Percentiles rank a stretch among this genome's conserved stretches.
phyloP scores from a whole-genome alignment of 352 stramenopile species.

The Phytophthora brassicae region DNA sequence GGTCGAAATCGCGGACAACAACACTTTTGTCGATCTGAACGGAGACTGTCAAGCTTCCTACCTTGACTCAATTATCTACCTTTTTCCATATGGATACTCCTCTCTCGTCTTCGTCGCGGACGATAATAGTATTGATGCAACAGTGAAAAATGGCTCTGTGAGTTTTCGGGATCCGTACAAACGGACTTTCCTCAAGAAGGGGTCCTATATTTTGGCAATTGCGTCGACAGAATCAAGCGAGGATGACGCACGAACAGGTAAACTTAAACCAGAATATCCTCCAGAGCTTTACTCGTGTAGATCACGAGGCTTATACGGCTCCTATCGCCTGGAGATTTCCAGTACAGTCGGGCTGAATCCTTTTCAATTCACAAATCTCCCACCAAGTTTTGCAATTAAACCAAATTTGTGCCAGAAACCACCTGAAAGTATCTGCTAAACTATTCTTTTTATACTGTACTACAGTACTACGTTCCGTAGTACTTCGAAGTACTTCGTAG shows the following conservation, averaged over 20 bases:
- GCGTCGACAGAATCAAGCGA: constrained; percentile 25
- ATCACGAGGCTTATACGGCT: constrained; percentile 21
- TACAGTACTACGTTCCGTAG: too few species aligned
- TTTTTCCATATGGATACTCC: constrained; percentile 40
- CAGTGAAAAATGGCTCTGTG: constrained; percentile 38
- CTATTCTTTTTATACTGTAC: too few species aligned
- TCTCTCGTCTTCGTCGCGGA: constrained; percentile 33
- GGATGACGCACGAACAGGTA: constrained; percentile 26
- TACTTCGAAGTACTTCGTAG: too few species aligned
- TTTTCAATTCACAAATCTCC: constrained; percentile 20
- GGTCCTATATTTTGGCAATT: constrained; percentile 44
- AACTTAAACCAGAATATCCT: constrained; percentile 18
- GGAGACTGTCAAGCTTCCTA: constrained; percentile 56
- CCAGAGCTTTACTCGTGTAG: constrained; percentile 33
- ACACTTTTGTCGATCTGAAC: constrained; percentile 60
- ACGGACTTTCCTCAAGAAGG: constrained; percentile 43
- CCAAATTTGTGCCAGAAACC: constrained; percentile 12
- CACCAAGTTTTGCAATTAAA: constrained; percentile 14
- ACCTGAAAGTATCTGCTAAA: constrained; percentile 15
- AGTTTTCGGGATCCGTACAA: constrained; percentile 52
- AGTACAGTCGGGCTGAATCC: constrained; percentile 26
- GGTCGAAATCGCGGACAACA: constrained; percentile 54
- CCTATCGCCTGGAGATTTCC: constrained; percentile 38
- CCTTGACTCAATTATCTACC: constrained; percentile 52
- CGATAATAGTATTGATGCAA: constrained; percentile 33